A percentile compares a stretch with the other conserved stretches of the same genome.
phyloP scores from a whole-genome alignment of 108 stramenopile genomes.

The Phaeodactylum tricornutum region DNA sequence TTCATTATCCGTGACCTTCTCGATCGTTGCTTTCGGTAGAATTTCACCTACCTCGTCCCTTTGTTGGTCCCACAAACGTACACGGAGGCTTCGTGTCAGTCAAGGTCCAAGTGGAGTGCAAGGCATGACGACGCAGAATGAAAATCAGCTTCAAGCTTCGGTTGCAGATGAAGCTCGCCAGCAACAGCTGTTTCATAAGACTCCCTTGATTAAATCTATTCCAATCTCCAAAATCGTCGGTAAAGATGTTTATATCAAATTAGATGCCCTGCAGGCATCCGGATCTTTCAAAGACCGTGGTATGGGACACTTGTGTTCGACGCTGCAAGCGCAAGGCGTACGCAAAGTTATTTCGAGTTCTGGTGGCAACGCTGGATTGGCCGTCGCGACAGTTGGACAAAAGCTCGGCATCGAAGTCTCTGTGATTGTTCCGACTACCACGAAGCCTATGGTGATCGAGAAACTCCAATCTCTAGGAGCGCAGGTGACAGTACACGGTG shows the following conservation, averaged over 20 bases:
- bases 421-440: slow-evolving; percentile 82
- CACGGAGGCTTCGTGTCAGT: too few relatives aligned
- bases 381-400: slow-evolving; percentile 63
- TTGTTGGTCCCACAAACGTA: too few relatives aligned
- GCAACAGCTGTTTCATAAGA: slow-evolving; percentile 8
- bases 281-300: slow-evolving; percentile 75
- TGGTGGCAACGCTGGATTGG: slow-evolving; percentile 77
- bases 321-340: slow-evolving; percentile 24
- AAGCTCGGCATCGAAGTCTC: slow-evolving; percentile 44
- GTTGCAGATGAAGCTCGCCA: not conserved
- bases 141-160: too few relatives aligned
- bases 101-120: too few relatives aligned
- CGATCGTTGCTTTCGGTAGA: too few relatives aligned
- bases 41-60: too few relatives aligned
- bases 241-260: slow-evolving; percentile 62
- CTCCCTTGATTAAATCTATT: slow-evolving; percentile 49
- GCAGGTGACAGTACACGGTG: slow-evolving; percentile 66
- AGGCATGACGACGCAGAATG: too few relatives aligned
- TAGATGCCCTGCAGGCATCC: slow-evolving; percentile 58
- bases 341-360: slow-evolving; percentile 43
- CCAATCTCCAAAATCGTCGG: slow-evolving; percentile 33
- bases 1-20: too few relatives aligned
- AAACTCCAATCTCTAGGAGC: slow-evolving; percentile 76
- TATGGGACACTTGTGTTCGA: slow-evolving; percentile 65
- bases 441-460: slow-evolving; percentile 68